Conservation (phyloP, 306 rosid species). For the Quercus alba region DNA sequence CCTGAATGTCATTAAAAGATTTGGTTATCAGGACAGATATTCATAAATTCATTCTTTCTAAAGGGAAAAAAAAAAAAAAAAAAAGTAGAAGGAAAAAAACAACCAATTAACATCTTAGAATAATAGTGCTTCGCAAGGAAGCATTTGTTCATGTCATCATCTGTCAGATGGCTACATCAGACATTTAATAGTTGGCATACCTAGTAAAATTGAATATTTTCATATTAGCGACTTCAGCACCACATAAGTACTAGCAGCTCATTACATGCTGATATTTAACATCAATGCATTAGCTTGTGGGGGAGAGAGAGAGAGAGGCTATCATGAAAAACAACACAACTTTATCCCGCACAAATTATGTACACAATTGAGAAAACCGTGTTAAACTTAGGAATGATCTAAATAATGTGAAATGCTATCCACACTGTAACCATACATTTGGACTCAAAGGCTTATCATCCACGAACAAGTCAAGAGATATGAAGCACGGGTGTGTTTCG, state of each 20-base stretch:
- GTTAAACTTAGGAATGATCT: not conserved
- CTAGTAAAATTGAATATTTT: too few relatives aligned
- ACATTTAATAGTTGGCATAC: too few relatives aligned
- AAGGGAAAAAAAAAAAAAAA: not conserved
- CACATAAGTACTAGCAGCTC: too few relatives aligned
- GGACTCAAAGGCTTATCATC: too few relatives aligned
- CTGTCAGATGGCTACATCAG: too few relatives aligned
- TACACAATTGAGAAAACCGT: not conserved
- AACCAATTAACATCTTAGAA: too few relatives aligned
- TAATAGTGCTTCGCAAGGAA: too few relatives aligned
- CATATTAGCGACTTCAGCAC: too few relatives aligned
- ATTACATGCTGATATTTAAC: too few relatives aligned
- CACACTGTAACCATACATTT: not conserved
- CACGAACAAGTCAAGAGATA: not conserved
- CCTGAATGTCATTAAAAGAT: constrained; percentile 49
- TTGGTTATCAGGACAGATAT: not conserved
- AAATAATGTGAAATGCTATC: not conserved
- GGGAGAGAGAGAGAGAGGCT: not conserved
- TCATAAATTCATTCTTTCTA: not conserved
- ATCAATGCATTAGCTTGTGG: too few relatives aligned
- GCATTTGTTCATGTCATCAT: too few relatives aligned
- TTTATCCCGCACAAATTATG: not conserved
- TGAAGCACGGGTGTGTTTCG: too few relatives aligned
- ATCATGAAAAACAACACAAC: not conserved
- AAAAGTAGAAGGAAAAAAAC: not conserved